These are phyloP conservation scores for Ophiostoma australiae DNA, from an alignment of 2,329 filamentous ascomycete genomes.

Conservation along the genomic window DNA sequence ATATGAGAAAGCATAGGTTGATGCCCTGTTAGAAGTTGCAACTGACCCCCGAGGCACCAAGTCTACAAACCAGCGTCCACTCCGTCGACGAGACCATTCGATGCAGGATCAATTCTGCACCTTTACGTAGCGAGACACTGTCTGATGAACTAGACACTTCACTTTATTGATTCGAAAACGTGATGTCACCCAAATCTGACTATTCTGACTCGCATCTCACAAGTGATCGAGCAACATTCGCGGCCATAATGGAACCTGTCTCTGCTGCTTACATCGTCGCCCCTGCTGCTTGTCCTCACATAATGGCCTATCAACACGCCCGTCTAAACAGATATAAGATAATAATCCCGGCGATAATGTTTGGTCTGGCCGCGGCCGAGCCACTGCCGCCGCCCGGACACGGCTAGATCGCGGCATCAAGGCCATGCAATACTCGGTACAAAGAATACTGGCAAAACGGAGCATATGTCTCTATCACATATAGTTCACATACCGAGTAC, in stretches of 20 bases:
- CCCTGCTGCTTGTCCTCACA: too few species aligned
- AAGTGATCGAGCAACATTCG: too few species aligned
- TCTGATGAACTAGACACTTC: too few species aligned
- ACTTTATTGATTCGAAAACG: too few species aligned
- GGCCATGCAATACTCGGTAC: neutral
- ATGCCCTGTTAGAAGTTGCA: too few species aligned
- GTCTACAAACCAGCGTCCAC: neutral
- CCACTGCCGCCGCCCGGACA: neutral
- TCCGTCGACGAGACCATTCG: too few species aligned
- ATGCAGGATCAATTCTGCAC: neutral
- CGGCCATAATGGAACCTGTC: too few species aligned
- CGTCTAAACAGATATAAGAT: too few species aligned
- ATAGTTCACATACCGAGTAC: neutral
- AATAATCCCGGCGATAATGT: neutral
- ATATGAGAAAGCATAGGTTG: too few species aligned
- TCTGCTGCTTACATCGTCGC: neutral
- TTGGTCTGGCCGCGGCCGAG: neutral
- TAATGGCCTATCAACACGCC: too few species aligned
- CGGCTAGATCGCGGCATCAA: neutral
- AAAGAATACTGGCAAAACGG: neutral
- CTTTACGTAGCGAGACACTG: neutral
- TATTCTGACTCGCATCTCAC: too few species aligned
- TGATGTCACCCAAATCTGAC: too few species aligned
- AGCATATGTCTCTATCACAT: neutral
- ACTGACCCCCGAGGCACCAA: neutral